phyloP scores from a whole-genome alignment of 129 eudicot genomes.

The Chrysanthemum lavandulifolium region DNA sequence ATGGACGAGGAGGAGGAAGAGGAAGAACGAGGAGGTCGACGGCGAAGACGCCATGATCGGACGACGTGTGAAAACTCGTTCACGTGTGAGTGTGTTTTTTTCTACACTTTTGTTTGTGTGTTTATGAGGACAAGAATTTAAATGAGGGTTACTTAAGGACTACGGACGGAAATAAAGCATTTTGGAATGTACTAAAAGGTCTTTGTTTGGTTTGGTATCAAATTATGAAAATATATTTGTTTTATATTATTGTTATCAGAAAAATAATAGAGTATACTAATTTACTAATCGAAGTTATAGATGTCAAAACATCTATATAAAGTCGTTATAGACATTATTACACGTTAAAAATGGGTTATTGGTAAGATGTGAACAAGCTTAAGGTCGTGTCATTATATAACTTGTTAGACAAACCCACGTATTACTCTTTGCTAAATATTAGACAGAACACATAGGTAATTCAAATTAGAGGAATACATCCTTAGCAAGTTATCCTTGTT shows the following conservation, averaged over 20 bases:
- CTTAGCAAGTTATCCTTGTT: constrained; percentile 23
- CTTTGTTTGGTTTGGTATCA: constrained; percentile 21
- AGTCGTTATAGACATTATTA: too few species aligned
- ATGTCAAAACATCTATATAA: too few species aligned
- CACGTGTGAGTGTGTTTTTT: constrained; percentile 26
- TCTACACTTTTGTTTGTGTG: constrained; percentile 6
- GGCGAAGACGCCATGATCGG: constrained; percentile 34
- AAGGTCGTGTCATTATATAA: too few species aligned
- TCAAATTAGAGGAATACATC: constrained; percentile 15
- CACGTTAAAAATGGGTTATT: too few species aligned
- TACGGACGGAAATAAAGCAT: constrained; percentile 30
- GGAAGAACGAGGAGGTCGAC: neutral
- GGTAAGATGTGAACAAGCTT: too few species aligned
- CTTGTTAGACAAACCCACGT: too few species aligned
- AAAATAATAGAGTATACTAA: too few species aligned
- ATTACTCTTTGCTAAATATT: too few species aligned
- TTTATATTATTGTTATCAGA: neutral
- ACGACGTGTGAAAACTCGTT: constrained; percentile 20
- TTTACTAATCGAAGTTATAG: too few species aligned
- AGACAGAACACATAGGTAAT: too few species aligned
- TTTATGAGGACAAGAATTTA: constrained; percentile 30
- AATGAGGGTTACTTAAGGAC: constrained; percentile 33
- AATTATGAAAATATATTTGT: neutral
- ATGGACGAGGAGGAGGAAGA: constrained; percentile 36
- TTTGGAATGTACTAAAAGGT: neutral